Base-by-base conservation (phyloP, 495 filamentous ascomycete species). In the Rhypophila decipiens region DNA sequence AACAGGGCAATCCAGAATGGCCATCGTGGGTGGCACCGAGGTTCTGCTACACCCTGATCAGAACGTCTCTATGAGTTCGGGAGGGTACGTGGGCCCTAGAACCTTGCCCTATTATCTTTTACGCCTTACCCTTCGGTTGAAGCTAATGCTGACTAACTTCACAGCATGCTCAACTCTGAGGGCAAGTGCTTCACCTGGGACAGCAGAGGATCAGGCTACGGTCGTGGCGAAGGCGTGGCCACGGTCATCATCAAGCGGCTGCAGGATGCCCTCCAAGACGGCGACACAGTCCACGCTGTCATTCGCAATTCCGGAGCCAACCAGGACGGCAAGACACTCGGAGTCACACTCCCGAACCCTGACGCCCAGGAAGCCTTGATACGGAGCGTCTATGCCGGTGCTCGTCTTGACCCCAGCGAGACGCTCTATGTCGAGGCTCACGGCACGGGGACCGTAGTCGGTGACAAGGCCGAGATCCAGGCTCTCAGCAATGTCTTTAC, bases 141-240 rank as follows among this genome's bases (percentile, higher is more conserved):
- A n/a, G n/a, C n/a, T n/a, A n/a, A n/a, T n/a, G n/a, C n/a, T n/a
- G n/a, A n/a, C n/a, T n/a, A n/a, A n/a, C n/a, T n/a, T n/a, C n/a
- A n/a, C n/a, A n/a, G 21, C 20, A 42, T 24, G 43, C 48, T 73
- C 23, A 60, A 57, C 13, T 46, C 64, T 10, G 63, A 68, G 21
- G 65, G 67, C 18, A 56, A 40, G 1, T 85, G 71, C 39, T 67
- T 75, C 27, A 75, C 72, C 3, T 88, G 81, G 49, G 78, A 82
- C 52, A 64, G 69, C 1, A 44, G 55, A 0, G 84, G 80, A 2
- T 67, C 82, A 58, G 84, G 84, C 0, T 87, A 82, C 57, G 76
- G 61, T 0, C 63, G 83, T 3, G 84, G 70, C 1, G 84, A 88
- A 51, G 83, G 72, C 2, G 51, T 83, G 10, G 67, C 64, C 24